A percentile compares a stretch with the other conserved stretches of the same genome.
These are phyloP conservation scores for Echium plantagineum DNA, from an alignment of 257 asterid species.

Conservation along the genomic window DNA sequence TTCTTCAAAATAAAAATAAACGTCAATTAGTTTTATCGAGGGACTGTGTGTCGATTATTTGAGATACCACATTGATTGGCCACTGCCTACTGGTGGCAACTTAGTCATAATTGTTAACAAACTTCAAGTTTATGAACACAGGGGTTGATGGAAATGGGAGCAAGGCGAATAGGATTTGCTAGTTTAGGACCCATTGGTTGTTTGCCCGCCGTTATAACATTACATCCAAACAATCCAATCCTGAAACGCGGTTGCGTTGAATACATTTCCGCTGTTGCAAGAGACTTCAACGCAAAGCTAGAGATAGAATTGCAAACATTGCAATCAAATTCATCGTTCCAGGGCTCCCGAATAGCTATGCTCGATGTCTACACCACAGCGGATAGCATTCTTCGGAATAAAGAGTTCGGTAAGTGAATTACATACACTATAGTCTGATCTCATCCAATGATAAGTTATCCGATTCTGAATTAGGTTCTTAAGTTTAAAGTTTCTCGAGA, in stretches of 20 bases:
- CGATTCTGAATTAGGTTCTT: background rate
- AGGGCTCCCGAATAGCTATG: conserved; percentile 36
- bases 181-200: conserved; percentile 80
- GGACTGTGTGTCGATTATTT: too few species aligned
- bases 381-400: conserved; percentile 30
- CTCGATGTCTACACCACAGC: conserved; percentile 31
- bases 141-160: conserved; percentile 49
- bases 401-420: conserved; percentile 32
- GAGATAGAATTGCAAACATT: conserved; percentile 20
- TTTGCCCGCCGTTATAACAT: conserved; percentile 48
- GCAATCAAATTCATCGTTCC: conserved; percentile 3
- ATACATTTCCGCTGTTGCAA: conserved; percentile 26
- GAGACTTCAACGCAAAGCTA: conserved; percentile 41
- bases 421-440: background rate
- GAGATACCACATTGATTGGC: too few species aligned
- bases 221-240: conserved; percentile 19
- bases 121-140: conserved; percentile 6
- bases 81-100: too few species aligned
- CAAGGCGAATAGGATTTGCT: conserved; percentile 54
- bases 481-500: background rate
- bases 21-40: too few species aligned
- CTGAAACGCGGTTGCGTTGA: conserved; percentile 30
- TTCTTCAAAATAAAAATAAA: too few species aligned
- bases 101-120: too few species aligned
- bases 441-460: background rate